These are phyloP conservation scores for Larix sibirica DNA, from an alignment of 83 land plant genomes.

Conservation along the genomic window DNA sequence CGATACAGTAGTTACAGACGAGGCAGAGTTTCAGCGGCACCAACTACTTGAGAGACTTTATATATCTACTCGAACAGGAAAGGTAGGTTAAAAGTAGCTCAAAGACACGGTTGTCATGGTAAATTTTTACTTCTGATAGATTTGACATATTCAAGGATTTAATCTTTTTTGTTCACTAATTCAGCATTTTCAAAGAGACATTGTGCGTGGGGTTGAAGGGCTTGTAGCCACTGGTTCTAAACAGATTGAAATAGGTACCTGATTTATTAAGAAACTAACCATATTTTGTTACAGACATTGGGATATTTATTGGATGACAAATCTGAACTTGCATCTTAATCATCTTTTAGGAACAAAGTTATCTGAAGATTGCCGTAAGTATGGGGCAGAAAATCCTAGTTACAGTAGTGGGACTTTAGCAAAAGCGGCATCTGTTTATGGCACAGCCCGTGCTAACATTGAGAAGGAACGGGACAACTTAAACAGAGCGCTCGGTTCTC, in stretches of 20 bases:
- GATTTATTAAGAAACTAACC: background rate
- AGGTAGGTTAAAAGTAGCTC: constrained; percentile 28
- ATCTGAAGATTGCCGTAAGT: constrained; percentile 64
- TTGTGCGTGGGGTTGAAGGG: constrained; percentile 86
- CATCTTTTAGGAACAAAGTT: constrained; percentile 52
- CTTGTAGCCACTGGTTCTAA: constrained; percentile 66
- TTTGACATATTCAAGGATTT: background rate
- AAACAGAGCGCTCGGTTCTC: constrained; percentile 15
- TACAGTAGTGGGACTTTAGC: constrained; percentile 41
- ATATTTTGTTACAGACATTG: constrained; percentile 8
- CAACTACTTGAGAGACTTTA: constrained; percentile 78
- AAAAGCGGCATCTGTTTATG: constrained; percentile 63
- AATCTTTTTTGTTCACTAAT: constrained; percentile 18
- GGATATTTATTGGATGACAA: background rate
- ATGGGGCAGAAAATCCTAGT: constrained; percentile 51
- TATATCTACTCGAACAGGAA: constrained; percentile 71
- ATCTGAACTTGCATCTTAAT: background rate
- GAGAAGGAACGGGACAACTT: constrained; percentile 69
- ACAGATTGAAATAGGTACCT: constrained; percentile 81
- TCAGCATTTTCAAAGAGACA: constrained; percentile 90
- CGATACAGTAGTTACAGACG: constrained; percentile 70
- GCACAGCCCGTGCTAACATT: constrained; percentile 52
- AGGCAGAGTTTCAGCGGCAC: constrained; percentile 76
- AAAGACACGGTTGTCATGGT: background rate
- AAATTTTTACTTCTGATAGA: background rate